Percentiles rank a stretch among this genome's conserved stretches.
Conservation (phyloP, 148 eudicot species). For the Agrostemma githago region DNA sequence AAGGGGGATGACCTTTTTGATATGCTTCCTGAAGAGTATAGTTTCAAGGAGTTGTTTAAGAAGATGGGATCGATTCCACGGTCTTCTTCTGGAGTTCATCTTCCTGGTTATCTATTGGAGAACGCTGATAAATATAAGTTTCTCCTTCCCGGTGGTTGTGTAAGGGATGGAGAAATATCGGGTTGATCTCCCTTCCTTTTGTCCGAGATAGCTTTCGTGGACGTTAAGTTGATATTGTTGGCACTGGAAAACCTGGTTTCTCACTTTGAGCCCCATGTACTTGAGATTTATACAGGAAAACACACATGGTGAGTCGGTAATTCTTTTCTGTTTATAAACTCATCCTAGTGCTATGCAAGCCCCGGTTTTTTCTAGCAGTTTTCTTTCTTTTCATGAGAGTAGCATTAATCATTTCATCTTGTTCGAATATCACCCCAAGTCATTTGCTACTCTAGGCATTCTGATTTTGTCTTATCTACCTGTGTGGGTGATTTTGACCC, state of each 20-base stretch:
- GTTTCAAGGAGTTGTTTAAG: conserved; percentile 59
- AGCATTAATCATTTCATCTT: too few relatives aligned
- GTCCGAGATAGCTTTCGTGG: background rate
- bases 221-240: background rate
- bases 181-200: background rate
- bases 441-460: too few relatives aligned
- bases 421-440: too few relatives aligned
- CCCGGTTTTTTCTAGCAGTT: too few relatives aligned
- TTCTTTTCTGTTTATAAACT: background rate
- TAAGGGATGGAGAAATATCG: conserved; percentile 34
- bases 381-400: too few relatives aligned
- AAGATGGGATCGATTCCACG: conserved; percentile 75
- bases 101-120: conserved; percentile 69
- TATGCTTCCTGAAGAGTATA: conserved; percentile 90
- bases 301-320: background rate
- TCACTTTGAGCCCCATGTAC: background rate
- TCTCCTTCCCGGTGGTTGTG: conserved; percentile 88
- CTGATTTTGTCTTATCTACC: too few relatives aligned
- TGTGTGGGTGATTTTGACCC: too few relatives aligned
- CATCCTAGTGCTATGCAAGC: too few relatives aligned
- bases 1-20: conserved; percentile 72
- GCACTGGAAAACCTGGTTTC: background rate
- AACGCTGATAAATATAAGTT: conserved; percentile 64
- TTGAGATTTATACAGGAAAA: background rate
- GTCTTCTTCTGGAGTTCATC: conserved; percentile 66